Percentiles rank a stretch among this genome's conserved stretches.
Evolutionary conservation across 495 filamentous ascomycete genomes (phyloP).

Genomic region (Lasiosphaeria miniovina): DNA sequence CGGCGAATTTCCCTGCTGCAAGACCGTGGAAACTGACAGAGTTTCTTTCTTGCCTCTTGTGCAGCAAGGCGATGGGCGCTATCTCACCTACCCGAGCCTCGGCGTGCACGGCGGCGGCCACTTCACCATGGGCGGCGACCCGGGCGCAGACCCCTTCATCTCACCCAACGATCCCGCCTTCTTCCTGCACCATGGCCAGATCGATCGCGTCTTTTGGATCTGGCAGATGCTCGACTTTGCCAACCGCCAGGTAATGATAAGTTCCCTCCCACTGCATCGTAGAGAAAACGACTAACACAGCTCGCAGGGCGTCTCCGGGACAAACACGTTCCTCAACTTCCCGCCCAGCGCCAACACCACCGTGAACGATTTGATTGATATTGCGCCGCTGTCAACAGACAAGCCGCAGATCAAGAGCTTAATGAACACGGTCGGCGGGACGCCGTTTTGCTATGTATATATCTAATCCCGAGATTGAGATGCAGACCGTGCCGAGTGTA

Average conservation of each 20-base stretch:
- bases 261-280: background rate
- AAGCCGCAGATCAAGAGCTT: conserved; percentile 25
- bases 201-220: conserved; percentile 67
- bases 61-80: conserved; percentile 46
- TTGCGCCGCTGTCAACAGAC: conserved; percentile 15
- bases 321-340: conserved; percentile 31
- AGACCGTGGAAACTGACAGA: no score
- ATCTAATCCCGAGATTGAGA: conserved; percentile 7
- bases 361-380: conserved; percentile 26
- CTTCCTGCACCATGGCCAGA: conserved; percentile 64
- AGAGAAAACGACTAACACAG: background rate
- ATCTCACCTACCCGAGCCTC: conserved; percentile 31
- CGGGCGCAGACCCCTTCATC: conserved; percentile 52
- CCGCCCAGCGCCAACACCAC: conserved; percentile 37
- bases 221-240: conserved; percentile 62
- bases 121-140: conserved; percentile 37
- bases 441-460: conserved; percentile 30
- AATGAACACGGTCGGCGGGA: conserved; percentile 27
- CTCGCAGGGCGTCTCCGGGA: conserved; percentile 38
- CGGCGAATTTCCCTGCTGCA: no score
- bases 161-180: conserved; percentile 66
- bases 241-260: conserved; percentile 33
- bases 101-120: conserved; percentile 66
- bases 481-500: no score
- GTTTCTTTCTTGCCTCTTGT: background rate